A percentile compares a stretch with the other conserved stretches of the same genome.
Conservation (phyloP, 139 green algal species). For the Micromonas commoda region DNA sequence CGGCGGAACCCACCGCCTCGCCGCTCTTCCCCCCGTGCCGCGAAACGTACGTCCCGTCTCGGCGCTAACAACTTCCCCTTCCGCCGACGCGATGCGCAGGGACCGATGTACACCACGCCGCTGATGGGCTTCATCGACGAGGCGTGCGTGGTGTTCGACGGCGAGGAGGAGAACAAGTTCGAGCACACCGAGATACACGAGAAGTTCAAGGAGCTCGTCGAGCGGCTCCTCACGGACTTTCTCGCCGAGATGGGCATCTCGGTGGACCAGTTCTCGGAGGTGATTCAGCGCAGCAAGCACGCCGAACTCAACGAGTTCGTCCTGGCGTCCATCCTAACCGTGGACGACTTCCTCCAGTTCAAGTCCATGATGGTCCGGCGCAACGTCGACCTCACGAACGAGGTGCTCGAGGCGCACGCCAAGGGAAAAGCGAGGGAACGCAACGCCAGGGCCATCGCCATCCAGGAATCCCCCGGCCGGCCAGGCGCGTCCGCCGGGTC, state of each 20-base stretch:
- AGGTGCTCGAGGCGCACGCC: too few relatives aligned
- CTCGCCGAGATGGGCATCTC: slow-evolving; percentile 48
- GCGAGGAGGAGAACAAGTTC: slow-evolving; percentile 59
- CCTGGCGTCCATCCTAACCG: slow-evolving; percentile 54
- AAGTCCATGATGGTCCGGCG: slow-evolving; percentile 61
- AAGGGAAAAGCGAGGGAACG: slow-evolving; percentile 1
- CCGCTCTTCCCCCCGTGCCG: too few relatives aligned
- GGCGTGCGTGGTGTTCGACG: slow-evolving; percentile 48
- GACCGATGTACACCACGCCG: slow-evolving; percentile 50
- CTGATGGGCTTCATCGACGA: slow-evolving; percentile 58
- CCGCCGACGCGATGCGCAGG: slow-evolving; percentile 8
- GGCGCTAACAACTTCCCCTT: too few relatives aligned
- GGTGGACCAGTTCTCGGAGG: slow-evolving; percentile 31
- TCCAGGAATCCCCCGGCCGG: neutral
- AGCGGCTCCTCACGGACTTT: slow-evolving; percentile 50
- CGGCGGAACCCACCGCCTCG: too few relatives aligned
- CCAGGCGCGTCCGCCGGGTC: too few relatives aligned
- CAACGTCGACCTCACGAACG: slow-evolving; percentile 56
- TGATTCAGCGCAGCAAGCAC: neutral
- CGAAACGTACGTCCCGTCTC: too few relatives aligned
- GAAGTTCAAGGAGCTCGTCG: slow-evolving; percentile 54
- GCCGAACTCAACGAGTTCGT: slow-evolving; percentile 45
- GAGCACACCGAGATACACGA: slow-evolving; percentile 53
- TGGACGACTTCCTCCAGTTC: slow-evolving; percentile 64
- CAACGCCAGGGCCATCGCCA: neutral